A percentile compares a stretch with the other conserved stretches of the same genome.
Conservation (phyloP, 352 stramenopile species). For the Pilasporangium apinafurcum region DNA sequence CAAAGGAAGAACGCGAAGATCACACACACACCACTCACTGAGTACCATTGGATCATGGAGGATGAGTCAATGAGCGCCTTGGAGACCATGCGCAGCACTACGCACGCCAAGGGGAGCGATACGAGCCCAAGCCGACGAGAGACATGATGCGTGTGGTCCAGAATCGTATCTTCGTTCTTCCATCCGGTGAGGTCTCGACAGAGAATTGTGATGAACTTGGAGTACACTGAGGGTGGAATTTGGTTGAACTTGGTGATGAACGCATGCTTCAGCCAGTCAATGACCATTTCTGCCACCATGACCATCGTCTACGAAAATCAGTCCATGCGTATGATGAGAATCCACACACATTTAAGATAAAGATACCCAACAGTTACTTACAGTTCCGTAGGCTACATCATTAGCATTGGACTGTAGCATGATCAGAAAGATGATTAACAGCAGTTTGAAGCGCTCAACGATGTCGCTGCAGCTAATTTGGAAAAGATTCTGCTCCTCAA, state of each 20-base stretch:
- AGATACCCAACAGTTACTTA: conserved; percentile 14
- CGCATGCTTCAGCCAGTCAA: conserved; percentile 98
- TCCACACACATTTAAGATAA: not conserved
- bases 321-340: not conserved
- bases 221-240: conserved; percentile 91
- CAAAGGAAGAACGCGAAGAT: conserved; percentile 63
- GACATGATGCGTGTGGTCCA: conserved; percentile 94
- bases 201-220: conserved; percentile 93
- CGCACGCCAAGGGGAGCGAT: conserved; percentile 92
- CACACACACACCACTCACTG: conserved; percentile 34
- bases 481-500: conserved; percentile 95
- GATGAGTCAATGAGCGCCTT: conserved; percentile 51
- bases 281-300: conserved; percentile 91
- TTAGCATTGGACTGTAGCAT: conserved; percentile 83
- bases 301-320: conserved; percentile 65
- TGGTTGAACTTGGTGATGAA: conserved; percentile 99
- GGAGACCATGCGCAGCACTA: conserved; percentile 81
- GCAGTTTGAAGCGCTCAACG: conserved; percentile 97
- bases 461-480: conserved; percentile 97
- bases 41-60: conserved; percentile 23
- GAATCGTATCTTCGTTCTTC: conserved; percentile 85
- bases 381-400: conserved; percentile 71
- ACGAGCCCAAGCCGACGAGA: conserved; percentile 91
- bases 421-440: conserved; percentile 94
- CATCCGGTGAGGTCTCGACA: conserved; percentile 93